Evolutionary conservation across 106 monocot species (phyloP).

Genomic region (Dendrobium huoshanense): DNA sequence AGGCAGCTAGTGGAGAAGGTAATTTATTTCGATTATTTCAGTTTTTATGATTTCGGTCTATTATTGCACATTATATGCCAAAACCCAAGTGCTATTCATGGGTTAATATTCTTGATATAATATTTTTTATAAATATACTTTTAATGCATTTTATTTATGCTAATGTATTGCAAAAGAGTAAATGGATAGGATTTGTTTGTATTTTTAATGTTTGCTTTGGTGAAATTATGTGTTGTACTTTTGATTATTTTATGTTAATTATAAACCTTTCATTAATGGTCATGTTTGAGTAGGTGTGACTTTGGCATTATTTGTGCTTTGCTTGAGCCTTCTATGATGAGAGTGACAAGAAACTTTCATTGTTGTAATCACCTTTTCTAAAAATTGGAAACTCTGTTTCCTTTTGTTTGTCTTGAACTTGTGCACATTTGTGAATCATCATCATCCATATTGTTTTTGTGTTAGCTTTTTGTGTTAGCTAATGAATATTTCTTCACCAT

Average conservation of each 20-base stretch:
- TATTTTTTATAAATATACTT: neutral
- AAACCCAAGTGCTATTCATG: neutral
- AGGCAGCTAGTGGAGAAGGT: slow-evolving; percentile 93
- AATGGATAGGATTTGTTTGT: neutral
- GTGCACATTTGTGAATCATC: neutral
- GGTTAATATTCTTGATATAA: neutral
- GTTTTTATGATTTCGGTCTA: neutral
- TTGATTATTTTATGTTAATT: neutral
- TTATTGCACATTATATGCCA: neutral
- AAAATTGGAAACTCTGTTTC: neutral
- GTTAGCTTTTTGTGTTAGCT: no score
- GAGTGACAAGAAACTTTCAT: neutral
- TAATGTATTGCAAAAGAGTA: neutral
- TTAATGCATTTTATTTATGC: neutral
- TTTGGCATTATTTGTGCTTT: neutral
- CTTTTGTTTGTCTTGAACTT: neutral
- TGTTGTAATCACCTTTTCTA: neutral
- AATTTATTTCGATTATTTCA: slow-evolving; percentile 4
- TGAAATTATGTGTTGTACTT: neutral
- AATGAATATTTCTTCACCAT: no score
- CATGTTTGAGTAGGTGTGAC: neutral
- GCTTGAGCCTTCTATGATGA: neutral
- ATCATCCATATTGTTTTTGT: no score
- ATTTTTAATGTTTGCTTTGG: neutral
- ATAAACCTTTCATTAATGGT: neutral